phyloP scores from a whole-genome alignment of 2,329 filamentous ascomycete genomes.

The Fusarium sp. region DNA sequence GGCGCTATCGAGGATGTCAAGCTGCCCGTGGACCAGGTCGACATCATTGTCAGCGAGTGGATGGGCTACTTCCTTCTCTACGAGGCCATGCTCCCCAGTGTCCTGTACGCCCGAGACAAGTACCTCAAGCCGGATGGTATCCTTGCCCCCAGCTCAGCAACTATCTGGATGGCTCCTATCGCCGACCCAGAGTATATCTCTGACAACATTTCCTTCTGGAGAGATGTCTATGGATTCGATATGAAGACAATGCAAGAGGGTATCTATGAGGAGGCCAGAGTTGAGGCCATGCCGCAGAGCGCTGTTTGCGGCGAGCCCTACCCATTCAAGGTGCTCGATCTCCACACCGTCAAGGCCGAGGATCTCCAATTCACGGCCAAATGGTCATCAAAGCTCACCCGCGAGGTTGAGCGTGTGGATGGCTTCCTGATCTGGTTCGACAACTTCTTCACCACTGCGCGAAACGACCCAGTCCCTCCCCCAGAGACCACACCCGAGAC shows the following conservation, averaged over 20 bases:
- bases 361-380: slow-evolving; percentile 81
- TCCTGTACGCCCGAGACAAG: slow-evolving; percentile 87
- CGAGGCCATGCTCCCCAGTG: slow-evolving; percentile 95
- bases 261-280: slow-evolving; percentile 84
- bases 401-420: slow-evolving; percentile 78
- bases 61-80: slow-evolving; percentile 97
- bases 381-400: slow-evolving; percentile 72
- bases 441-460: slow-evolving; percentile 83
- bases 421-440: slow-evolving; percentile 96
- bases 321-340: slow-evolving; percentile 80
- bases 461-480: slow-evolving; percentile 61
- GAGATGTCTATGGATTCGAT: slow-evolving; percentile 93
- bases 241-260: slow-evolving; percentile 91
- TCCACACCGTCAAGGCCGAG: slow-evolving; percentile 77
- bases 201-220: slow-evolving; percentile 87
- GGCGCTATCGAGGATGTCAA: slow-evolving; percentile 90
- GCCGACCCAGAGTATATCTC: slow-evolving; percentile 81
- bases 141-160: slow-evolving; percentile 88
- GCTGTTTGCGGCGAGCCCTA: slow-evolving; percentile 70
- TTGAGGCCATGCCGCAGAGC: slow-evolving; percentile 75
- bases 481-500: slow-evolving; percentile 69
- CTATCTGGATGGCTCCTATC: slow-evolving; percentile 84
- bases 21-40: slow-evolving; percentile 82
- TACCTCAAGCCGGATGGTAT: slow-evolving; percentile 85
- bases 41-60: slow-evolving; percentile 97